These are phyloP conservation scores for Apophysomyces elegans DNA, from an alignment of 371 early-diverging fungal species.

Conservation along the genomic window DNA sequence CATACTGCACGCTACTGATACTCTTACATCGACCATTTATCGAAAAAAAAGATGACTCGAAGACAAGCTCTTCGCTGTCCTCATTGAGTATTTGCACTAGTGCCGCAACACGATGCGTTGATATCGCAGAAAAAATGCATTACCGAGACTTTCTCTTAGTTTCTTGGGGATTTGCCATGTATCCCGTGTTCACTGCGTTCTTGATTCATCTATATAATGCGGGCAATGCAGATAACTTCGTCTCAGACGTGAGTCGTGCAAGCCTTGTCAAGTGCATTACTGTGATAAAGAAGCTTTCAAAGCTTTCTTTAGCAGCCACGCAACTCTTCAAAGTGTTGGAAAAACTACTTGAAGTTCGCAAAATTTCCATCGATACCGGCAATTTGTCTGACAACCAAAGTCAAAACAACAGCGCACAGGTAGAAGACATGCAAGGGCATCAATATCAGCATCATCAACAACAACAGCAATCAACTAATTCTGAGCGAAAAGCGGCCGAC, in stretches of 20 bases:
- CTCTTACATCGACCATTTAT: conserved; percentile 64
- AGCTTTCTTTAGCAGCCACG: conserved; percentile 29
- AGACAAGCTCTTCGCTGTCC: conserved; percentile 38
- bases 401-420: not conserved
- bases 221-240: conserved; percentile 31
- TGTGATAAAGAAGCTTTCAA: conserved; percentile 39
- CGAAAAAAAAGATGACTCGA: conserved; percentile 32
- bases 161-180: conserved; percentile 58
- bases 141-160: conserved; percentile 51
- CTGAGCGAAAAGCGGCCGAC: conserved; percentile 8
- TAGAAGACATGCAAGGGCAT: conserved; percentile 10
- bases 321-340: conserved; percentile 20
- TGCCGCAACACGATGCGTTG: conserved; percentile 56
- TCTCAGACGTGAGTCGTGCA: conserved; percentile 35
- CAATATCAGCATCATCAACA: not conserved
- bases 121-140: conserved; percentile 54
- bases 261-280: conserved; percentile 30
- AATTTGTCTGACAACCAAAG: conserved; percentile 15
- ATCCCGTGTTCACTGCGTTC: conserved; percentile 50
- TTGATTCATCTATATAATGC: conserved; percentile 52
- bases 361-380: conserved; percentile 27
- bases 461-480: not conserved
- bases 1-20: conserved; percentile 57
- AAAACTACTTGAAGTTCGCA: conserved; percentile 22
- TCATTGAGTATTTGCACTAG: conserved; percentile 62